Percentiles rank a stretch among this genome's conserved stretches.
Evolutionary conservation across 768 basidiomycete species (phyloP).

Genomic region (Amanita jacksonii): DNA sequence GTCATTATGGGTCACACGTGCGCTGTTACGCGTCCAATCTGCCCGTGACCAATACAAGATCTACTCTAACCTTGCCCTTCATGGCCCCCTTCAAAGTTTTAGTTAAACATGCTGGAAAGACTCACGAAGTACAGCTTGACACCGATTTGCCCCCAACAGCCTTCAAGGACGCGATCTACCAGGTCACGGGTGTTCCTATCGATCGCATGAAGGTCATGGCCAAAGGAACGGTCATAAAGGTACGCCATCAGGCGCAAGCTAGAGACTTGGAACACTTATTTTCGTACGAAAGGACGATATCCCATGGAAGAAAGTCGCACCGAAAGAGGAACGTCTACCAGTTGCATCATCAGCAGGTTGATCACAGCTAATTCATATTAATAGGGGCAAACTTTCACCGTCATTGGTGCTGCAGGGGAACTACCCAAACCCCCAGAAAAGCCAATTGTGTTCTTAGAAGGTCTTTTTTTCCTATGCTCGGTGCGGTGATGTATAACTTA

Average conservation of each 20-base stretch:
- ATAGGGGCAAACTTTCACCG: conserved; percentile 85
- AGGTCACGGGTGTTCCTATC: conserved; percentile 74
- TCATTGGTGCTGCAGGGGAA: conserved; percentile 89
- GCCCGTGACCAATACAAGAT: no score
- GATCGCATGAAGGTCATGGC: conserved; percentile 98
- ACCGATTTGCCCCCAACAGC: conserved; percentile 52
- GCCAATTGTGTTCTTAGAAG: conserved; percentile 78
- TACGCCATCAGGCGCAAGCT: conserved; percentile 21
- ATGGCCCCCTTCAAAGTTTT: conserved; percentile 70
- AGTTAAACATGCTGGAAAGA: conserved; percentile 87
- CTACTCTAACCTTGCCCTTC: no score
- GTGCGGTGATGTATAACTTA: background rate
- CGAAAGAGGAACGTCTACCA: conserved; percentile 58
- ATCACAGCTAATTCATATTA: conserved; percentile 3
- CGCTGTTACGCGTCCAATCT: no score
- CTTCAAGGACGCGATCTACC: conserved; percentile 81
- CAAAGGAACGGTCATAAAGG: conserved; percentile 87
- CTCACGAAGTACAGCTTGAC: conserved; percentile 63
- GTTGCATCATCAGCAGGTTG: background rate
- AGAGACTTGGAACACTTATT: background rate
- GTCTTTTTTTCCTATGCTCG: conserved; percentile 24
- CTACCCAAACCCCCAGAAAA: conserved; percentile 81
- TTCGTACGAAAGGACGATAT: conserved; percentile 60
- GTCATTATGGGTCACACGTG: no score
- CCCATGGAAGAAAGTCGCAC: conserved; percentile 73